phyloP scores from a whole-genome alignment of 257 asterid species.

The Vinca minor region DNA sequence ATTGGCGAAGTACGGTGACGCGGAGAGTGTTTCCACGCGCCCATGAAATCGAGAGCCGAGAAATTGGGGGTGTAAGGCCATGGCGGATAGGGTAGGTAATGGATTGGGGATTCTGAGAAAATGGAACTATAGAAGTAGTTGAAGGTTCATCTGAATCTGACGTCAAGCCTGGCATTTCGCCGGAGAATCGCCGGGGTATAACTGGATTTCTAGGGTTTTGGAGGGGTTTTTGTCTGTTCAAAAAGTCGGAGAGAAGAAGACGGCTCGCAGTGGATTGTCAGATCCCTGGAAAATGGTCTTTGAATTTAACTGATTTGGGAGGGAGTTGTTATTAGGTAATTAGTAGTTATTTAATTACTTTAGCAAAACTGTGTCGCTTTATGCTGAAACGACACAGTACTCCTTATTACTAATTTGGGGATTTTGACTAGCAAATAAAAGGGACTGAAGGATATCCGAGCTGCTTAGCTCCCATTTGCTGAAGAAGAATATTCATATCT shows the following conservation, averaged over 20 bases:
- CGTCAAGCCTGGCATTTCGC: constrained; percentile 67
- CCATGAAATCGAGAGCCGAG: constrained; percentile 70
- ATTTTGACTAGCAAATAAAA: too few species aligned
- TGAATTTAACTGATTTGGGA: too few species aligned
- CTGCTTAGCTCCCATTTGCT: too few species aligned
- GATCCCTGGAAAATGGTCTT: too few species aligned
- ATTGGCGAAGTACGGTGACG: constrained; percentile 44
- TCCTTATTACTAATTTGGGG: too few species aligned
- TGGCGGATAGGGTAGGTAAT: constrained; percentile 46
- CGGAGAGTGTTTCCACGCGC: constrained; percentile 90
- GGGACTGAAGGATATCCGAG: too few species aligned
- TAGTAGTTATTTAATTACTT: too few species aligned
- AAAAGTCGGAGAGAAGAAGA: background rate
- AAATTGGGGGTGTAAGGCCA: constrained; percentile 42
- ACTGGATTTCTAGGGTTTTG: constrained; percentile 12
- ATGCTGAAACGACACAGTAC: too few species aligned
- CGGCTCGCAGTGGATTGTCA: too few species aligned
- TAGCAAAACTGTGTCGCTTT: too few species aligned
- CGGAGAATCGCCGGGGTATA: constrained; percentile 23
- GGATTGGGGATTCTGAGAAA: constrained; percentile 30
- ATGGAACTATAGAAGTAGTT: constrained; percentile 40
- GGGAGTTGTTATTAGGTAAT: too few species aligned
- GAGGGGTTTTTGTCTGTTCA: constrained; percentile 13
- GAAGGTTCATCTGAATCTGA: constrained; percentile 47
- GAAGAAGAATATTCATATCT: too few species aligned